phyloP scores from a whole-genome alignment of 306 rosid species.

The Oxytropis ochrocephala region DNA sequence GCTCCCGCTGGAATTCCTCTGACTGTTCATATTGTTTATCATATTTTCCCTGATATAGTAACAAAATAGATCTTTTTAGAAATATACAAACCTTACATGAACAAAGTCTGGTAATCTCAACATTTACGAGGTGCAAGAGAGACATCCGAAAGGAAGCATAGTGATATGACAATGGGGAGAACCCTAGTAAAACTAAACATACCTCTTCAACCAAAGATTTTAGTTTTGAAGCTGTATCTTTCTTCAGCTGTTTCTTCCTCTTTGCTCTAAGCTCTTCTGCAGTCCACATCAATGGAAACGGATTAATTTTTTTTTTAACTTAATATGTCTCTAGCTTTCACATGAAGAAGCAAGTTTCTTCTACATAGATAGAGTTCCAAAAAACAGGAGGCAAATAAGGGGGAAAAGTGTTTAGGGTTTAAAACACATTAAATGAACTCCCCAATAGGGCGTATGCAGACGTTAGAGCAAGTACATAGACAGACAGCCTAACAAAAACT shows the following conservation, averaged over 20 bases:
- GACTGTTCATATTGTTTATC: conserved; percentile 77
- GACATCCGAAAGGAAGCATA: background rate
- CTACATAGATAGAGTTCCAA: background rate
- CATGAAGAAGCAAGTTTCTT: background rate
- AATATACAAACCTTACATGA: background rate
- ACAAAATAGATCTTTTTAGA: conserved; percentile 3
- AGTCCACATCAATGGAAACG: conserved; percentile 26
- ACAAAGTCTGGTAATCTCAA: conserved; percentile 4
- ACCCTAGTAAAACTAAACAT: conserved; percentile 18
- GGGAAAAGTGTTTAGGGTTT: background rate
- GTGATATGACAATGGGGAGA: background rate
- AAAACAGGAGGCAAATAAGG: background rate
- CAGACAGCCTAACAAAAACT: background rate
- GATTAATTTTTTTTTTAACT: conserved; percentile 18
- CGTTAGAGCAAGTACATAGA: background rate
- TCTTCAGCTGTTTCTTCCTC: conserved; percentile 91
- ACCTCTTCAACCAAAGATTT: conserved; percentile 97
- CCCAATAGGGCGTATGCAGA: background rate
- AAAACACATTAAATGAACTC: background rate
- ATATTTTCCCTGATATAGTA: conserved; percentile 69
- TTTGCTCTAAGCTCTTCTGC: conserved; percentile 93
- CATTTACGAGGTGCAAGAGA: background rate
- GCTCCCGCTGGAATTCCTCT: conserved; percentile 83
- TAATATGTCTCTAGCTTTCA: conserved; percentile 1
- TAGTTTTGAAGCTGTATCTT: conserved; percentile 92